A percentile compares a stretch with the other conserved stretches of the same genome.
Evolutionary conservation across 805 yeast genomes (phyloP).

Genomic region (Saccharomycopsis fibuligera): DNA sequence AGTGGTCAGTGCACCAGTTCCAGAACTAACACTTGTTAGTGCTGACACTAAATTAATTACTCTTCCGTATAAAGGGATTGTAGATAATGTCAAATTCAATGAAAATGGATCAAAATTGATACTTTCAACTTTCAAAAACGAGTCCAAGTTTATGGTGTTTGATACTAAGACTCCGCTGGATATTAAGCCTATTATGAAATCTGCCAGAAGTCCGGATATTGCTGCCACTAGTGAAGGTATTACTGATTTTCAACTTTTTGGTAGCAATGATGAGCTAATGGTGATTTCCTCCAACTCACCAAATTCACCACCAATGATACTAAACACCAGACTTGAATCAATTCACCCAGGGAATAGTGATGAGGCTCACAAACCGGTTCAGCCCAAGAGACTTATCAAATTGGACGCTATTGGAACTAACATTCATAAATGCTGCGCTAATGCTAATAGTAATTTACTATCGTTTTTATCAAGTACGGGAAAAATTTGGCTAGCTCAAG

Average conservation of each 20-base stretch:
- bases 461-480: slow-evolving; percentile 80
- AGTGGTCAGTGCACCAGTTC: slow-evolving; percentile 10
- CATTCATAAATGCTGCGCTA: slow-evolving; percentile 65
- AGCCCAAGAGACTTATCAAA: slow-evolving; percentile 53
- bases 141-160: slow-evolving; percentile 71
- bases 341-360: too few relatives aligned
- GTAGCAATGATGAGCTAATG: slow-evolving; percentile 50
- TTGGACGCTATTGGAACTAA: slow-evolving; percentile 75
- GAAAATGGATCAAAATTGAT: slow-evolving; percentile 44
- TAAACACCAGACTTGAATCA: slow-evolving; percentile 59
- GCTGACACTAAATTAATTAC: slow-evolving; percentile 67
- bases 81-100: slow-evolving; percentile 67
- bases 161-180: slow-evolving; percentile 55
- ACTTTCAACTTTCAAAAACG: slow-evolving; percentile 32
- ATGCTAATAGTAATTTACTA: slow-evolving; percentile 81
- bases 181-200: slow-evolving; percentile 63
- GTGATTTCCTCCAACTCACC: slow-evolving; percentile 53
- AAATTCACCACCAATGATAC: slow-evolving; percentile 58
- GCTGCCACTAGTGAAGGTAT: slow-evolving; percentile 79
- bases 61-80: slow-evolving; percentile 80
- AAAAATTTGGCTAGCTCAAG: slow-evolving; percentile 37
- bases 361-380: slow-evolving; percentile 34
- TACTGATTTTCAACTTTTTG: slow-evolving; percentile 70
- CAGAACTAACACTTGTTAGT: slow-evolving; percentile 23
- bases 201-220: slow-evolving; percentile 50